Evolutionary conservation across 352 stramenopile species (phyloP).

Genomic region (Pythium aquatile): DNA sequence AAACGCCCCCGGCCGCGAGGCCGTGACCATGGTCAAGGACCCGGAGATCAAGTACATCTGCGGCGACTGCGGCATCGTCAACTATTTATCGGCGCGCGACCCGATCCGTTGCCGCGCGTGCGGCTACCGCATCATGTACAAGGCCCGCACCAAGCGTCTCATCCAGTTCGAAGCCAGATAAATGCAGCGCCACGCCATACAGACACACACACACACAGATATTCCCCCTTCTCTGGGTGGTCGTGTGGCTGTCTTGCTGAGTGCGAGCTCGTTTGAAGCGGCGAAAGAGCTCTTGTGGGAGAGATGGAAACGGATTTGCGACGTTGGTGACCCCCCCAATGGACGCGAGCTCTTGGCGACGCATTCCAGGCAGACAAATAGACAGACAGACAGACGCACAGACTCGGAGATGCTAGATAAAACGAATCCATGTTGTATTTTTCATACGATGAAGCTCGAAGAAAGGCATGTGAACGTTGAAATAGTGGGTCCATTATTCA

Average conservation of each 20-base stretch:
- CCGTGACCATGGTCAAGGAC: slow-evolving; percentile 71
- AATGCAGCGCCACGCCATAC: slow-evolving; percentile 13
- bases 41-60: slow-evolving; percentile 97
- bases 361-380: slow-evolving; percentile 1
- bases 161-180: slow-evolving; percentile 91
- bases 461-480: not conserved
- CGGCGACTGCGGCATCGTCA: slow-evolving; percentile 95
- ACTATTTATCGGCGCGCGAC: slow-evolving; percentile 95
- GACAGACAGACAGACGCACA: not conserved
- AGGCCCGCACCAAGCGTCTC: slow-evolving; percentile 94
- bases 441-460: not conserved
- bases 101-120: slow-evolving; percentile 95
- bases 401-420: not conserved
- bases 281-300: not conserved
- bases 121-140: slow-evolving; percentile 98
- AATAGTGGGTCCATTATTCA: slow-evolving; percentile 1
- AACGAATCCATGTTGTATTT: slow-evolving; percentile 7
- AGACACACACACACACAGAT: slow-evolving; percentile 1
- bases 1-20: slow-evolving; percentile 45
- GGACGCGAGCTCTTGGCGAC: not conserved
- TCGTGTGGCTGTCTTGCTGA: not conserved
- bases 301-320: not conserved
- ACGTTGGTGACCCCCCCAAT: not conserved
- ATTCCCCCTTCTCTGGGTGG: not conserved
- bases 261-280: not conserved